Percentiles rank a stretch among this genome's conserved stretches.
Conservation (phyloP, 306 rosid genomes). For the Quercus glauca region DNA sequence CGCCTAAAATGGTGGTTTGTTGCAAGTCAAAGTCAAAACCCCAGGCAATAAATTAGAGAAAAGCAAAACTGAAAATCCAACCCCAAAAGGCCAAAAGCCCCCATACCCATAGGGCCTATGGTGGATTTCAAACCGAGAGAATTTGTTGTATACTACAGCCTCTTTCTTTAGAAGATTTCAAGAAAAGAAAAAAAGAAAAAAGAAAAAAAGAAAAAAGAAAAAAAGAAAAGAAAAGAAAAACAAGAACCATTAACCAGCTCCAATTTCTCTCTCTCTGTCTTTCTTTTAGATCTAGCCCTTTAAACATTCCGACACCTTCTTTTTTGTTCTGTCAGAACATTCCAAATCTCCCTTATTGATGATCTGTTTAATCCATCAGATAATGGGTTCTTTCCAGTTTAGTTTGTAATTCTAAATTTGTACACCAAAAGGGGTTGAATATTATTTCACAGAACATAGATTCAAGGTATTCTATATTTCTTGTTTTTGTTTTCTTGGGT, state of each 20-base stretch:
- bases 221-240: neutral
- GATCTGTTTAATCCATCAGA: neutral
- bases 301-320: conserved; percentile 31
- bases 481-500: neutral
- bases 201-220: conserved; percentile 3
- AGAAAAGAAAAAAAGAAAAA: conserved; percentile 13
- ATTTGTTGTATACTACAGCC: conserved; percentile 22
- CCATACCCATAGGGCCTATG: conserved; percentile 20
- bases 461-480: conserved; percentile 27
- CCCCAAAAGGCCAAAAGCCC: conserved; percentile 52
- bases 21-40: conserved; percentile 78
- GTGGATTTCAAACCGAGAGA: conserved; percentile 45
- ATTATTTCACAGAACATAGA: conserved; percentile 11
- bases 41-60: conserved; percentile 50
- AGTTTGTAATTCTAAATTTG: conserved; percentile 1
- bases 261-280: conserved; percentile 17
- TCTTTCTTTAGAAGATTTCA: conserved; percentile 35
- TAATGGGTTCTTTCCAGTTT: neutral
- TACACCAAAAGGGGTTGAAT: conserved; percentile 10
- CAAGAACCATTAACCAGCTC: conserved; percentile 29
- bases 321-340: conserved; percentile 35
- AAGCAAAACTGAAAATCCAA: conserved; percentile 46
- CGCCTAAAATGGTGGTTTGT: conserved; percentile 78
- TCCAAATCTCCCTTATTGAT: conserved; percentile 30
- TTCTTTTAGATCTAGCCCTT: conserved; percentile 30